Base-by-base conservation (phyloP, 352 stramenopile species). In the Globisporangium polare region DNA sequence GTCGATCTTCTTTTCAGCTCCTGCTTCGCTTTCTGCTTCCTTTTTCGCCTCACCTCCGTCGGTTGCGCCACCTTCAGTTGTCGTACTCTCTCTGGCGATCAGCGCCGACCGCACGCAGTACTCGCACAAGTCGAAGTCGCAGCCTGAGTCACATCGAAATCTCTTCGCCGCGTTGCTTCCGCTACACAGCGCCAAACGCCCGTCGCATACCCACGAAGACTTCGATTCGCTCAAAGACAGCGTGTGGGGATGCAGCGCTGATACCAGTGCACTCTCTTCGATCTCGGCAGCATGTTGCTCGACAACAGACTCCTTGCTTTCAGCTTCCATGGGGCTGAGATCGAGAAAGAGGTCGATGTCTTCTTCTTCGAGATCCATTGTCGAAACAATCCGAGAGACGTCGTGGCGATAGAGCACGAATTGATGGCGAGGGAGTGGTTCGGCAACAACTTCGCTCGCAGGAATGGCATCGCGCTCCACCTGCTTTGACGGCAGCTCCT, bases 91-190 rank as follows among this genome's bases (percentile, higher is more conserved):
- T 51, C 76, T 75, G 24, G 58, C 62, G 33, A 73, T 71, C 29
- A 85, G 43, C 9, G 74, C 87, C 18, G 64, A 69, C 20, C 68
- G 63, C 12, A 89, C 52, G 42, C 84, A 93, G 6, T 71, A 66
- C 26, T 88, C 76, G 29, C 84, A 93, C 56, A 93, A 71, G 62
- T 93, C 84, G 56, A 82, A 93, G 53, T 93, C 84, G 62, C 84
- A 93, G 8, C 78, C 74, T 53, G 66, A 59, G 24, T 81, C 71
- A 41, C 84, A 93, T 1, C 82, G 82, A 66, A 84, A 93, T 47
- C 84, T 66, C 31, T 79, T 72, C 10, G 65, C 57, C 24, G 71
- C 72, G 29, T 88, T 88, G 45, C 84, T 76, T 2, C 84, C 82
- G 29, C 85, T 62, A 49, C 84, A 93, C 7, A 71, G 70, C 1